A percentile compares a stretch with the other conserved stretches of the same genome.
Evolutionary conservation across 129 eudicot genomes (phyloP).

Genomic region (Artemisia argyi): DNA sequence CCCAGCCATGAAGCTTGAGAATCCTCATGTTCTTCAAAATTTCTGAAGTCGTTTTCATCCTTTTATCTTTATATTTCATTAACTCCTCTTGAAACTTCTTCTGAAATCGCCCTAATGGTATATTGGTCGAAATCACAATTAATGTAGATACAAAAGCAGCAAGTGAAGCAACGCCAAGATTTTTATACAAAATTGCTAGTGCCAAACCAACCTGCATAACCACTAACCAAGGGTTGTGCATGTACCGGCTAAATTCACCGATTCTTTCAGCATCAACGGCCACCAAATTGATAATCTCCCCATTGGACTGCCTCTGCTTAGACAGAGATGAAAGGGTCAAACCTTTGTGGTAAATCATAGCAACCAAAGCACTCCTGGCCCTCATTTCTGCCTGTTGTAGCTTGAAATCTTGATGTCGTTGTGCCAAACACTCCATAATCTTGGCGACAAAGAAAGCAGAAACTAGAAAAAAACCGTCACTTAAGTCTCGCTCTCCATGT

Average conservation of each 20-base stretch:
- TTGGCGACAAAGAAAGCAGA: slow-evolving; percentile 60
- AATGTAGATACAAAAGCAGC: slow-evolving; percentile 64
- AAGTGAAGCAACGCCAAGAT: slow-evolving; percentile 71
- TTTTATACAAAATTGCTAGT: slow-evolving; percentile 53
- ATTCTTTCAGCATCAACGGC: slow-evolving; percentile 87
- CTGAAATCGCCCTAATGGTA: slow-evolving; percentile 61
- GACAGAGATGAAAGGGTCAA: slow-evolving; percentile 65
- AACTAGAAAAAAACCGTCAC: slow-evolving; percentile 57
- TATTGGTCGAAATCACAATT: slow-evolving; percentile 54
- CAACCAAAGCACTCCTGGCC: slow-evolving; percentile 59
- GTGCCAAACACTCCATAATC: slow-evolving; percentile 68
- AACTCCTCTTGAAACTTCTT: slow-evolving; percentile 65
- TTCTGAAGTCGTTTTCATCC: slow-evolving; percentile 91
- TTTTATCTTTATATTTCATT: slow-evolving; percentile 73
- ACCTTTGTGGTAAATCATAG: slow-evolving; percentile 65
- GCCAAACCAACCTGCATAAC: slow-evolving; percentile 69
- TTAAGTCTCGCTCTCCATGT: slow-evolving; percentile 41
- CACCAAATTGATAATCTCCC: slow-evolving; percentile 81
- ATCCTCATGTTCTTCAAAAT: slow-evolving; percentile 87
- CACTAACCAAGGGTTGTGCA: slow-evolving; percentile 82
- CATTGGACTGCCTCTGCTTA: slow-evolving; percentile 65
- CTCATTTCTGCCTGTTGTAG: slow-evolving; percentile 57
- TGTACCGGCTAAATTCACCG: slow-evolving; percentile 54
- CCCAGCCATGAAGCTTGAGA: slow-evolving; percentile 95
- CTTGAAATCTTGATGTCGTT: slow-evolving; percentile 67